Evolutionary conservation across 176 grass and related monocot genomes (phyloP), one percentile per base, ranked within the genome.

Genomic region (Oryza meyeriana): DNA sequence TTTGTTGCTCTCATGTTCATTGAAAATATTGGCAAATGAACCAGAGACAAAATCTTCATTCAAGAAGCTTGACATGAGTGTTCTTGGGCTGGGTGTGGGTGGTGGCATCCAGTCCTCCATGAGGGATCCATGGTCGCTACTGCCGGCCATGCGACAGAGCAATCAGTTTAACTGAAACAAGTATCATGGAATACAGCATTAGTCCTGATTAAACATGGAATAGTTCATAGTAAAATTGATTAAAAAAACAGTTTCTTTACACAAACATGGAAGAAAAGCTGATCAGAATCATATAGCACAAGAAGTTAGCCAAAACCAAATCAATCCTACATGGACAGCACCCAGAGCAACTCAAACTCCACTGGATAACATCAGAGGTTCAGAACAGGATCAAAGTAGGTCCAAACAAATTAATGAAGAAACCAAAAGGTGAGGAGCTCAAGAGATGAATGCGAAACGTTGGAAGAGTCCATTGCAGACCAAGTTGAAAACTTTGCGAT

Each of bases 31-130:
- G 4, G 82, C 77, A 55, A 90, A 90, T 36, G 58, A 58, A 78
- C 69, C 83, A 32, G 91, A 76, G 62, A 85, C 75, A 39, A 94
- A 96, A 13, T 99, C 91, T 35, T 96, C 97, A 57, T 92, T 92
- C 71, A 96, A 77, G 74, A 92, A 94, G 81, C 34, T 99, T 29
- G 93, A 89, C 65, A 96, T 55, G 29, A 96, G 71, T 16, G 85
- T 89, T 90, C 85, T 91, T 34, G 97, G 89, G 45, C 77, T 96
- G 16, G 91, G 89, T 50, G 89, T 96, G 3, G 85, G 79, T 3
- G 85, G 87, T 6, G 67, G 81, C 87, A 90, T 83, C 93, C 93
- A 96, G 13, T 95, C 87, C 38, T 89, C 91, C 55, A 90, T 84
- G 35, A 95, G 81, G 63, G 90, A 75, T 38, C 52, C 80, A 59